Evolutionary conservation across 768 basidiomycete genomes (phyloP), one percentile per base, ranked within the genome.

Genomic region (Collybiopsis luxurians): DNA sequence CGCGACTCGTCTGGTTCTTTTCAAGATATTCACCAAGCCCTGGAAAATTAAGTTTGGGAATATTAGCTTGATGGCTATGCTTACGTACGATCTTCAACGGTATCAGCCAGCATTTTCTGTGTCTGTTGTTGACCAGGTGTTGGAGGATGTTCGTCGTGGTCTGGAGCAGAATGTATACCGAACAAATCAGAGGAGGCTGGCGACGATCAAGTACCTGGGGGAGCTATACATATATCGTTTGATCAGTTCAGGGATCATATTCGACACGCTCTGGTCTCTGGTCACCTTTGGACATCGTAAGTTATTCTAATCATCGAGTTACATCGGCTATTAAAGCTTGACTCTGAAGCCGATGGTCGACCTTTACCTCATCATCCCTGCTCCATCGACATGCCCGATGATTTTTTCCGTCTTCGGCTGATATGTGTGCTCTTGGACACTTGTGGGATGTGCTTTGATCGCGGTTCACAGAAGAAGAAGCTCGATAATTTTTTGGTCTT

Each of bases 31-130:
- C 74, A 92, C 91, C n/a, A 96, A 97, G 65, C 90, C 96, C 2
- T 97, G 96, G 95, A 98, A 98, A 69, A 83, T 98, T 73, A 96
- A 94, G 66, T 98, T 89, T 67, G 80, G 87, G 58, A 96, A 92
- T 65, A 84, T 99, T 63, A 82, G 87, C 55, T 79, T 97, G 27
- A 77, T 98, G 49, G 95, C 97, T 11, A 96, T 97, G 84, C 76
- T 98, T 57, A 89, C 95, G 2, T 95, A 95, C 66, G 97, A 98
- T 67, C 77, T 99, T 44, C 92, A 95, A 67, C 83, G 93, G 26
- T 97, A 96, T 70, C 92, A 92, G 61, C 89, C 95, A 10, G 85
- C 88, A 2, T 99, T 98, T 69, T 80, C 87, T 12, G 82, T 97
- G 49, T 80, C 85, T 11, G 85, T 98, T 26, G 89, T 98, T 21